A percentile compares a stretch with the other conserved stretches of the same genome.
These are phyloP conservation scores for Torrubiellomyces zombiae DNA, from an alignment of 2,329 filamentous ascomycete species.

Conservation along the genomic window DNA sequence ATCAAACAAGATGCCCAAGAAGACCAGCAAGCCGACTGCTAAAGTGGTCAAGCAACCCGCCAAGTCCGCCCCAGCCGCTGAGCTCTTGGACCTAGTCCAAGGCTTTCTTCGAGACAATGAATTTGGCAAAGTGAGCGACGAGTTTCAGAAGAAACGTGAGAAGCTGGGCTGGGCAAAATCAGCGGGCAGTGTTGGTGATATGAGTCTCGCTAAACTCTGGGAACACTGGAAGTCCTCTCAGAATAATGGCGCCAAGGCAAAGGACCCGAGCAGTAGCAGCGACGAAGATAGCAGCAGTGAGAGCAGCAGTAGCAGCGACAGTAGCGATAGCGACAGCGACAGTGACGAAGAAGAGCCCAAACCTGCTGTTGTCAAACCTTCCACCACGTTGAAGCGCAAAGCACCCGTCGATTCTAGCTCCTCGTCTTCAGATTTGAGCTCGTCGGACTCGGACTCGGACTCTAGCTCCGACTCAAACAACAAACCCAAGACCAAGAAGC, in stretches of 20 bases:
- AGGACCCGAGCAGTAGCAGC: constrained; percentile 12
- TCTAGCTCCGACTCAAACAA: constrained; percentile 28
- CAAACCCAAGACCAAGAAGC: constrained; percentile 36
- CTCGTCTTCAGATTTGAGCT: constrained; percentile 13
- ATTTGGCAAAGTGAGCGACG: constrained; percentile 42
- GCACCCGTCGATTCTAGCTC: constrained; percentile 14
- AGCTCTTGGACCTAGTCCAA: constrained; percentile 51
- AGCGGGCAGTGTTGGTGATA: constrained; percentile 7
- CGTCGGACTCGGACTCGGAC: constrained; percentile 17
- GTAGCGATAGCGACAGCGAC: constrained; percentile 10
- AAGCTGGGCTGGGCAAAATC: constrained; percentile 30
- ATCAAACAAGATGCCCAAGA: constrained; percentile 17
- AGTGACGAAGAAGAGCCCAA: constrained; percentile 9
- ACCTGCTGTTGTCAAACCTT: constrained; percentile 8
- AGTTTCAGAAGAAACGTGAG: constrained; percentile 46
- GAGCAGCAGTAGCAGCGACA: constrained; percentile 9
- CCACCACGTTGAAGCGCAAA: constrained; percentile 23
- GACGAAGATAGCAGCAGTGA: constrained; percentile 12
- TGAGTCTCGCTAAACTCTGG: constrained; percentile 33
- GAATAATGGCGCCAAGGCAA: constrained; percentile 8
- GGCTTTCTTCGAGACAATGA: constrained; percentile 49
- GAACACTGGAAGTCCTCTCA: constrained; percentile 28
- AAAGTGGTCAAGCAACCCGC: constrained; percentile 8
- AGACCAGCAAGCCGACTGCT: constrained; percentile 10
- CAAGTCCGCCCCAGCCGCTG: constrained; percentile 28